Base-by-base conservation (phyloP, 1,284 basidiomycete genomes). In the Apiotrichum gamsii region DNA sequence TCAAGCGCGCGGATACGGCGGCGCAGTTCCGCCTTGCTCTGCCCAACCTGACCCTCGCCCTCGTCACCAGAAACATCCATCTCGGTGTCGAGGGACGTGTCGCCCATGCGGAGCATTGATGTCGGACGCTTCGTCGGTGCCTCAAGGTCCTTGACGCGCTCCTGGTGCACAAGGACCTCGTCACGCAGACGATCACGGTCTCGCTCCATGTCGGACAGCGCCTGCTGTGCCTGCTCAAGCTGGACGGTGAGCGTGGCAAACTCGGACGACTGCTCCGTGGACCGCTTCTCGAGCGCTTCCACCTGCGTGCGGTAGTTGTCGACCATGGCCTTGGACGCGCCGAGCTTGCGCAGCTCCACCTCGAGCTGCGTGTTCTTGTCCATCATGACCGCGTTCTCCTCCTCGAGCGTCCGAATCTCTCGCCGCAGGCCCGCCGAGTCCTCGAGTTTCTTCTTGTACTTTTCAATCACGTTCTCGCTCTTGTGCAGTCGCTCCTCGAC, bases 401-500 rank as follows among this genome's bases (percentile, higher is more conserved):
- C 89, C 72, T 96, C 91, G 19, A 96, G 75, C 0, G 81, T 80
- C 86, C 93, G 60, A 28, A 95, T 79, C 58, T 85, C 82, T 53
- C 90, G 81, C 20, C 89, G 82, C 32, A 94, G 77, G 59, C 93
- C 88, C 3, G 87, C 88, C 4, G 85, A 82, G 67, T 96, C 94
- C 61, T 97, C 94, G 4, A 97, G 78, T 73, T 97, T 97, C 78
- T 90, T 94, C 77, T 94, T 94, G 75, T 96, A 95, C 72, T 97
- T 98, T 72, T 97, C 91, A 79, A 96, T 90, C 28, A 94, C 91
- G 61, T 94, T 94, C 70, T 97, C 94, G 6, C 84, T 87, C 76
- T 94, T 96, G 62, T 89, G 85, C 28, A 91, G 75, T 54, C 84
- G 87, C 60, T 96, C 94, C 4, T 87, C 86, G 4, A 88, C 84